Base-by-base conservation (phyloP, 2,329 filamentous ascomycete genomes). In the Pseudocercospora fijiensis region DNA sequence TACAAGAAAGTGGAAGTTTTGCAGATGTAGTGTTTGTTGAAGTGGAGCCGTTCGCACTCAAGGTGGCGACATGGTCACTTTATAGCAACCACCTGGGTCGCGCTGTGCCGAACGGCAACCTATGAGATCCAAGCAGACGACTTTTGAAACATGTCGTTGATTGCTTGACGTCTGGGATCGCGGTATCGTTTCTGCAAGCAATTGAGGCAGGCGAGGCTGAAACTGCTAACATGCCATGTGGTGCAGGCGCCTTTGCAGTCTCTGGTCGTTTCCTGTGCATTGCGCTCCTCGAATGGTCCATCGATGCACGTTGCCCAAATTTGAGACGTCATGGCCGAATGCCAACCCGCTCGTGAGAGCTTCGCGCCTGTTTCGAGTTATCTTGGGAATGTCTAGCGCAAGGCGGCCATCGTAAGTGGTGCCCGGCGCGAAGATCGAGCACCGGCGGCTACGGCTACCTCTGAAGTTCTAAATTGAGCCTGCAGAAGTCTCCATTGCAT, bases 331-430 rank as follows among this genome's bases (percentile, higher is more conserved):
- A 69, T 68, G 61, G 24, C 52, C 60, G 61, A 64, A 60, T 52
- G 30, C 61, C 60, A 66, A 65, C 62, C 57, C 56, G 47, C 61
- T 61, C 45, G 49, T 60, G 61, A 58, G 62, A 66, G 65, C 68
- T 61, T 67, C 72, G 73, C 73, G 73, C 70, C 69, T 73, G 71
- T 73, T 73, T 73, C 68, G 64, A 63, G 63, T 64, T 70, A 71
- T 69, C 61, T 62, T 63, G 43, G 62, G 60, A 18, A 33, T 20
- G 41, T 47, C 57, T 62, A 55, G 60, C 57, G 60, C 43, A 60
- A 49, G 59, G 52, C 33, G 55, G 43, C 45, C 33, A 28, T 49
- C 49, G 49, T 47, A 47, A 47, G 57, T 33, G 52, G 43, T 28
- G 58, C 57, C 58, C 64, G 64, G 65, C 64, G 68, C 66, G 68